Base-by-base conservation (phyloP, 345 rosid genomes). In the Limnanthes douglasii region DNA sequence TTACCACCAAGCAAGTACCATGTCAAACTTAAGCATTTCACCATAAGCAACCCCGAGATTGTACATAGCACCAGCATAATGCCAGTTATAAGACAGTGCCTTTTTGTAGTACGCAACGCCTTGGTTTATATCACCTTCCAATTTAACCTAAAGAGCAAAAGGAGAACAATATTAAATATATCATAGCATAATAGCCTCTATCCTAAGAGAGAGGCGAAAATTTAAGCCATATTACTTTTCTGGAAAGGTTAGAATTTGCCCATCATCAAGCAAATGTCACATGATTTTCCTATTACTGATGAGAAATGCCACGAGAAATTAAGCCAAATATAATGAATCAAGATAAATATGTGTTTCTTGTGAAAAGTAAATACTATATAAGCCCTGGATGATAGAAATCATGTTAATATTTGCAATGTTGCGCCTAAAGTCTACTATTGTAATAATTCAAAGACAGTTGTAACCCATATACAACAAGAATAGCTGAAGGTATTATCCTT, bases 1-100 rank as follows among this genome's bases (percentile, higher is more conserved):
- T 34, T 11, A 46, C 31, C 35, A 36, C 5, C 14, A 40, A 44
- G 26, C 22, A 58, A 56, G 52, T 68, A 92, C 99, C 93, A 64
- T 69, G 40, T 92, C 99, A 55, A 75, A 70, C 65, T 85, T 85
- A 51, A 92, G 71, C 96, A 85, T 81, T 70, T 92, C 99, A 43
- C 99, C 99, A 75, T 92, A 92, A 43, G 99, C 99, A 55, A 92
- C 99, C 46, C 99, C 96, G 23, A 92, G 96, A 60, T 92, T 92
- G 57, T 92, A 92, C 99, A 92, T 92, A 30, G 99, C 96, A 68
- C 85, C 99, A 39, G 99, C 99, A 68, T 92, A 92, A 57, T 81
- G 99, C 99, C 99, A 92, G 56, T 92, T 92, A 55, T 85, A 85
- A 62, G 63, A 81, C 58, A 92, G 65, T 35, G 99, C 99, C 75